phyloP scores from a whole-genome alignment of 2,329 filamentous ascomycete species.

The Paraphaeosphaeria minitans region DNA sequence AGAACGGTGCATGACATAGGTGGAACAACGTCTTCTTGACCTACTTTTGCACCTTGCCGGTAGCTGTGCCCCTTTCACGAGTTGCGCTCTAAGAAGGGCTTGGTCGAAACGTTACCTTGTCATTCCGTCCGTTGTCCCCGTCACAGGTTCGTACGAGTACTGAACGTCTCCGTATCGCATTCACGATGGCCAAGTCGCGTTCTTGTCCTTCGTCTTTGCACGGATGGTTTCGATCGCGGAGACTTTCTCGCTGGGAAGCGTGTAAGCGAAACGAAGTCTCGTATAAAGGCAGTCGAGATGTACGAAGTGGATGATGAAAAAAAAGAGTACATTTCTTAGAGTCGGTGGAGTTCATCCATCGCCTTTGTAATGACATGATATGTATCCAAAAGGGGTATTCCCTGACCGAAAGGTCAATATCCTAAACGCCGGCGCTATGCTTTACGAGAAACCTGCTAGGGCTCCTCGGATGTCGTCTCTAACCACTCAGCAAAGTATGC shows the following conservation, averaged over 20 bases:
- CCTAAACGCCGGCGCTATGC: conserved; percentile 37
- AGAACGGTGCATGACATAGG: not conserved
- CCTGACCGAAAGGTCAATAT: conserved; percentile 9
- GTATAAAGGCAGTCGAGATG: not conserved
- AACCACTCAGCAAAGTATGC: conserved; percentile 92
- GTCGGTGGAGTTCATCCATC: not conserved
- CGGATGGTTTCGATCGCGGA: not conserved
- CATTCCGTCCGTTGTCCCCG: not conserved
- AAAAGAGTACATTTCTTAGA: not conserved
- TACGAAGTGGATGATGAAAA: not conserved
- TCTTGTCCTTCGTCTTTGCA: too few species aligned
- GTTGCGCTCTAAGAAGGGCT: not conserved
- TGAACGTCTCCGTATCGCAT: not conserved
- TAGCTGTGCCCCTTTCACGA: not conserved
- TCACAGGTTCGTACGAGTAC: not conserved
- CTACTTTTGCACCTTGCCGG: not conserved
- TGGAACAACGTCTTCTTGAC: not conserved
- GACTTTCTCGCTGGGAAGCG: not conserved
- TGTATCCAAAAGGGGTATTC: conserved; percentile 4
- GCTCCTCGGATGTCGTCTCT: conserved; percentile 37
- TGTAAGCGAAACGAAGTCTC: not conserved
- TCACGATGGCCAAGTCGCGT: not conserved
- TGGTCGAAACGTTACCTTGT: not conserved
- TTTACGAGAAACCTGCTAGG: conserved; percentile 15
- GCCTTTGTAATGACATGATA: not conserved